Evolutionary conservation across 2,329 filamentous ascomycete species (phyloP).

Genomic region (Madurella mycetomatis): DNA sequence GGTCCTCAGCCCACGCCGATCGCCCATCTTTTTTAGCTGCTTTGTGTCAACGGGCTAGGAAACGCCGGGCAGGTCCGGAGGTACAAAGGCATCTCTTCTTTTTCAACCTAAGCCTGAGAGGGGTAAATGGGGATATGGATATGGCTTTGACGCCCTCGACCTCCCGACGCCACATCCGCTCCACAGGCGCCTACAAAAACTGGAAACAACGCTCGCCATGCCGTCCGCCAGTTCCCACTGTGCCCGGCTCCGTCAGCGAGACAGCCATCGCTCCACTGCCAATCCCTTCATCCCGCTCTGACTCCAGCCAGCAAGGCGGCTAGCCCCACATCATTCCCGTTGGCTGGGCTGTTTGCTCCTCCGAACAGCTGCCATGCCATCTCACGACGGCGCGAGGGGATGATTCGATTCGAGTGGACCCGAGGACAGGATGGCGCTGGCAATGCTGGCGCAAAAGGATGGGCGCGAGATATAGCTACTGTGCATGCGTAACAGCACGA

Average conservation of each 20-base stretch:
- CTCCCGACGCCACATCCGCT: not conserved
- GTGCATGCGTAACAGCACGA: not conserved
- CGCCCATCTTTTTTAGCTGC: not conserved
- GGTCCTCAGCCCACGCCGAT: not conserved
- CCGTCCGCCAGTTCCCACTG: not conserved
- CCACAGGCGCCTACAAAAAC: not conserved
- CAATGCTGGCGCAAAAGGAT: not conserved
- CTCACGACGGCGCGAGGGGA: not conserved
- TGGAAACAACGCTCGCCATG: not conserved
- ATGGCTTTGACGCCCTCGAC: not conserved
- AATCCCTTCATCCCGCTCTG: conserved; percentile 3
- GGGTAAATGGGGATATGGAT: not conserved
- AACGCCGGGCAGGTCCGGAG: no score
- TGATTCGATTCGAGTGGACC: no score
- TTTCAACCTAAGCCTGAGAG: not conserved
- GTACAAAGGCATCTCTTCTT: not conserved
- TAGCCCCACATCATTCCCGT: conserved; percentile 6
- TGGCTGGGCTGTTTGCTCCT: conserved; percentile 9
- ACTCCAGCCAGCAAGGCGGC: not conserved
- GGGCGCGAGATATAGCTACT: not conserved
- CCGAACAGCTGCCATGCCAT: not conserved
- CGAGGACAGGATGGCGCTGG: no score
- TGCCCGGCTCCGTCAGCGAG: no score
- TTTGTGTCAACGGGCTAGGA: not conserved
- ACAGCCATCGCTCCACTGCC: not conserved